These are phyloP conservation scores for Paramecium pentaurelia DNA, from an alignment of 73 alveolate genomes.

Conservation along the genomic window DNA sequence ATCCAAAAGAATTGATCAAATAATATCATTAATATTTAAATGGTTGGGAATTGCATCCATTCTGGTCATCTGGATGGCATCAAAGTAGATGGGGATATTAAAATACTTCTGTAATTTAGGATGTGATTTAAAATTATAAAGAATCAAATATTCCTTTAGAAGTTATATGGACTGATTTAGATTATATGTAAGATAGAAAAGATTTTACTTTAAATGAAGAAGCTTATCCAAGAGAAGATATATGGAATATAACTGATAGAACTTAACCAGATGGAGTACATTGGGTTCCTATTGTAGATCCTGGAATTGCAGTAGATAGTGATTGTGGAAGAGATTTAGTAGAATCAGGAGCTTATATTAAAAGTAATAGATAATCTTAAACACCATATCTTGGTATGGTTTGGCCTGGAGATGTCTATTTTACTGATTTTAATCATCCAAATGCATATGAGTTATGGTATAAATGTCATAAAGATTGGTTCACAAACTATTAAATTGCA, in stretches of 20 bases:
- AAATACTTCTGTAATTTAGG: conserved; percentile 56
- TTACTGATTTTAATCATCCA: conserved; percentile 82
- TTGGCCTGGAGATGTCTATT: conserved; percentile 91
- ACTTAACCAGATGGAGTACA: conserved; percentile 67
- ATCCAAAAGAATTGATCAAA: conserved; percentile 45
- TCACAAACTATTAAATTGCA: not conserved
- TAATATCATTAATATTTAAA: conserved; percentile 59
- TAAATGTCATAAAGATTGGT: conserved; percentile 25
- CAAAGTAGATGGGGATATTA: conserved; percentile 97
- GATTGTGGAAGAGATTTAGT: conserved; percentile 47
- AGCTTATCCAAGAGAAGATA: conserved; percentile 61
- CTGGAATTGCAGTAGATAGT: conserved; percentile 82
- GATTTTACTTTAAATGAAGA: conserved; percentile 78
- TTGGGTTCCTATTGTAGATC: conserved; percentile 90
- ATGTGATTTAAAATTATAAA: conserved; percentile 72
- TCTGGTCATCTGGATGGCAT: conserved; percentile 92
- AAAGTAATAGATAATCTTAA: conserved; percentile 19
- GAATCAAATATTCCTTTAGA: conserved; percentile 87
- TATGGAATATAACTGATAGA: conserved; percentile 63
- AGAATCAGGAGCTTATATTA: conserved; percentile 45
- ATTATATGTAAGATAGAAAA: conserved; percentile 84
- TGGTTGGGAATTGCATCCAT: conserved; percentile 77
- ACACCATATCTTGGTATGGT: conserved; percentile 74
- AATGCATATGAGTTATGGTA: conserved; percentile 81
- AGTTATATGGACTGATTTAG: conserved; percentile 96